These are phyloP conservation scores for Microsporum ferrugineum DNA, from an alignment of 2,329 filamentous ascomycete species.

Conservation along the genomic window DNA sequence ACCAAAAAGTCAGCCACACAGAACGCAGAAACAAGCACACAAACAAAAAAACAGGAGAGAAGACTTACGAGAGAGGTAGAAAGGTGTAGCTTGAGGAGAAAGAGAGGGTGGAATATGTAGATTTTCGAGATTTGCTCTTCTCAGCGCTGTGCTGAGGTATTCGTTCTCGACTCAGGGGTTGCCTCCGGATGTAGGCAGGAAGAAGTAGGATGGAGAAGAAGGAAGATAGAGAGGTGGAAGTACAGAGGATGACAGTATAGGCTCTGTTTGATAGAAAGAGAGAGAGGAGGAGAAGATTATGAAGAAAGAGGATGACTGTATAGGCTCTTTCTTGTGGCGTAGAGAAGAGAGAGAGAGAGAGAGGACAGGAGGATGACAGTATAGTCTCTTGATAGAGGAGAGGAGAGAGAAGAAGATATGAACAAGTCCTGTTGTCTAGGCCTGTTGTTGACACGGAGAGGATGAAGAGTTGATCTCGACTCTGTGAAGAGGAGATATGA, in stretches of 20 bases:
- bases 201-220: neutral
- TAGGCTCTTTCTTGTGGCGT: neutral
- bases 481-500: neutral
- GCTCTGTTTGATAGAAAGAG: neutral
- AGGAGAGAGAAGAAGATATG: constrained; percentile 14
- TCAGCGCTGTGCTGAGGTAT: neutral
- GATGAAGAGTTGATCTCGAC: constrained; percentile 2
- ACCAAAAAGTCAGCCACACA: neutral
- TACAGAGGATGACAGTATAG: constrained; percentile 3
- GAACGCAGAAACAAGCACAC: neutral
- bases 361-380: constrained; percentile 18
- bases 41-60: neutral
- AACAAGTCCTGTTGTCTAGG: neutral
- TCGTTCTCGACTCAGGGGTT: neutral
- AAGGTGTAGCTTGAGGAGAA: neutral
- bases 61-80: neutral
- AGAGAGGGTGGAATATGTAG: constrained; percentile 2
- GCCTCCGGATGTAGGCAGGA: neutral
- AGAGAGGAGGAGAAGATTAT: neutral
- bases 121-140: neutral
- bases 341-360: constrained; percentile 10
- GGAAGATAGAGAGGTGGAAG: neutral
- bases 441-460: constrained; percentile 1
- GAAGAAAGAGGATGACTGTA: neutral
- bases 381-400: constrained; percentile 17